Percentiles rank a stretch among this genome's conserved stretches.
phyloP scores from a whole-genome alignment of 768 basidiomycete species.

The Leucogyrophana mollusca region DNA sequence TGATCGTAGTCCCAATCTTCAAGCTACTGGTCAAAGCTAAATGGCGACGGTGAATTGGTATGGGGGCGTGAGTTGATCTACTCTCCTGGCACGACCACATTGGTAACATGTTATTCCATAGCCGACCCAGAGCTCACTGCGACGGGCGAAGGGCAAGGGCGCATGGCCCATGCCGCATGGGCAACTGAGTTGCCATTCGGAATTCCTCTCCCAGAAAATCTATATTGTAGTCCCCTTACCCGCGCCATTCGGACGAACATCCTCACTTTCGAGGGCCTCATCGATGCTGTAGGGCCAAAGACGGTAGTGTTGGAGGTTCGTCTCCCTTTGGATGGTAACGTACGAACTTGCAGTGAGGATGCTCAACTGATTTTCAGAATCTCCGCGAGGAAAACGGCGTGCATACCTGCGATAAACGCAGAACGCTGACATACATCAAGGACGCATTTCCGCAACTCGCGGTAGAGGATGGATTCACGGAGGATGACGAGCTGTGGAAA shows the following conservation, averaged over 20 bases:
- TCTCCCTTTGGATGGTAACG: background rate
- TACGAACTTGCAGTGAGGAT: background rate
- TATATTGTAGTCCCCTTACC: slow-evolving; percentile 64
- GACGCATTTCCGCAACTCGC: slow-evolving; percentile 46
- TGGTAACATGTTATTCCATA: slow-evolving; percentile 18
- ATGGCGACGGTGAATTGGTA: slow-evolving; percentile 61
- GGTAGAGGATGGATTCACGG: slow-evolving; percentile 58
- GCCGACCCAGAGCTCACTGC: slow-evolving; percentile 68
- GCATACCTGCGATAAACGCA: slow-evolving; percentile 72
- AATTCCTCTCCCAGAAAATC: slow-evolving; percentile 51
- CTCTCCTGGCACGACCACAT: background rate
- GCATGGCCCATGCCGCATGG: slow-evolving; percentile 45
- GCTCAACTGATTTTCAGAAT: slow-evolving; percentile 38
- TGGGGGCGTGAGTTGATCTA: slow-evolving; percentile 67
- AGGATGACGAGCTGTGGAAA: slow-evolving; percentile 64
- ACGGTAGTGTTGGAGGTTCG: slow-evolving; percentile 57
- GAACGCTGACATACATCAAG: slow-evolving; percentile 43
- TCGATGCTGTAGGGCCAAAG: slow-evolving; percentile 24
- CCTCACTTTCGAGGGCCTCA: slow-evolving; percentile 46
- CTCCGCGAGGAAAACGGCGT: slow-evolving; percentile 65
- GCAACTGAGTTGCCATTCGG: slow-evolving; percentile 35
- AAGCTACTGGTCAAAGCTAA: slow-evolving; percentile 62
- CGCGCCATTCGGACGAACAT: slow-evolving; percentile 59
- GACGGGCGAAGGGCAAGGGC: slow-evolving; percentile 57
- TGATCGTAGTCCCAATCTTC: background rate